A percentile compares a stretch with the other conserved stretches of the same genome.
Evolutionary conservation across 1,284 basidiomycete species (phyloP).

Genomic region (Puccinia horiana): DNA sequence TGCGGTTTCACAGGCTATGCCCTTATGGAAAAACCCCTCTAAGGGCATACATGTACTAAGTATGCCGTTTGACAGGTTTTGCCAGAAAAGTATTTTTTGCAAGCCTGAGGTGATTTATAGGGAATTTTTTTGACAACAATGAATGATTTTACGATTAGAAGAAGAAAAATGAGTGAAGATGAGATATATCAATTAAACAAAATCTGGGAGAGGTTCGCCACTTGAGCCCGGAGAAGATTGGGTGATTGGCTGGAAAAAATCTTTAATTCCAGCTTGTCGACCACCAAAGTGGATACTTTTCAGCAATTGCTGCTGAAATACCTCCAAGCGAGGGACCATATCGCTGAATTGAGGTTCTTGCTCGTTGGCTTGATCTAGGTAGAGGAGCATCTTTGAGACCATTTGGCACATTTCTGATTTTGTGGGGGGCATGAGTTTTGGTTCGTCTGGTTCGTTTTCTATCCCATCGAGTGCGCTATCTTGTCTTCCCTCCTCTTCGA

Average conservation of each 20-base stretch:
- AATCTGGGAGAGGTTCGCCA: too few species aligned
- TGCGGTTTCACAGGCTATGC: slow-evolving; percentile 11
- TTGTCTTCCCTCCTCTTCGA: not conserved
- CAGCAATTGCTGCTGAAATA: not conserved
- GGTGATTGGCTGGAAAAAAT: not conserved
- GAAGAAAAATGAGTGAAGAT: too few species aligned
- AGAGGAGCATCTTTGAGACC: not conserved
- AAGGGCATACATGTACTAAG: not conserved
- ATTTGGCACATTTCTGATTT: not conserved
- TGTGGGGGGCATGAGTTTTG: not conserved
- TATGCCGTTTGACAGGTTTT: not conserved
- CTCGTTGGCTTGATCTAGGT: not conserved
- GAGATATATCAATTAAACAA: too few species aligned
- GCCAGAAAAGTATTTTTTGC: not conserved
- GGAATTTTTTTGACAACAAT: too few species aligned
- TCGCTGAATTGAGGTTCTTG: not conserved
- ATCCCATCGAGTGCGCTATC: not conserved
- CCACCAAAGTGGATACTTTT: slow-evolving; percentile 1
- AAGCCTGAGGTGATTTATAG: not conserved
- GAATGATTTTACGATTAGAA: too few species aligned
- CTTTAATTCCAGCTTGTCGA: slow-evolving; percentile 4
- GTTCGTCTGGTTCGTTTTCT: not conserved
- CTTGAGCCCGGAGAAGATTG: not conserved
- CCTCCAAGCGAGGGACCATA: not conserved
- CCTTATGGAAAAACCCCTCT: not conserved